Evolutionary conservation across 129 eudicot genomes (phyloP).

Genomic region (Flaveria trinervia): DNA sequence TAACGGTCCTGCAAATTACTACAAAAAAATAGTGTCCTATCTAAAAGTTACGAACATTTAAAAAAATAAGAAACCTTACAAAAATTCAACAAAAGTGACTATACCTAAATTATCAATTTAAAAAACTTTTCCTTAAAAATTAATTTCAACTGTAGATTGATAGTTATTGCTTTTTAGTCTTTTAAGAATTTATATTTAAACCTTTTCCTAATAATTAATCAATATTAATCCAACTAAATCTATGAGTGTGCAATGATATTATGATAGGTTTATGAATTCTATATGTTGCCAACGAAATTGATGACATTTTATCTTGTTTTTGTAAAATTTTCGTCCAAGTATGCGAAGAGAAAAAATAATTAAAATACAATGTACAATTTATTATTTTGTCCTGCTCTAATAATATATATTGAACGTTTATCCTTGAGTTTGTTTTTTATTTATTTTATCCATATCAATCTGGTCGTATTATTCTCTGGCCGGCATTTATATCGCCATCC

Average conservation of each 20-base stretch:
- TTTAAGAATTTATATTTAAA: no score
- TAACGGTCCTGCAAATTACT: no score
- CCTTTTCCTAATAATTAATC: no score
- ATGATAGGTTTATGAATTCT: background rate
- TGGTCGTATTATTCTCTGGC: background rate
- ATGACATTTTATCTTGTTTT: background rate
- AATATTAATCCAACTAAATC: no score
- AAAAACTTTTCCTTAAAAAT: no score
- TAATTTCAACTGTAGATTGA: no score
- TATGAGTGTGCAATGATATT: background rate
- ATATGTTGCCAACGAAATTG: background rate
- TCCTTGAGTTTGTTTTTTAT: conserved; percentile 20
- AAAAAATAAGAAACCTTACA: no score
- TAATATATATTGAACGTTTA: conserved; percentile 14
- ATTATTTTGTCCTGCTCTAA: background rate
- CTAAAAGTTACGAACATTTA: no score
- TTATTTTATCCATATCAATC: conserved; percentile 4
- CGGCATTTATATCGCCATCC: conserved; percentile 18
- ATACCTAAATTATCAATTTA: no score
- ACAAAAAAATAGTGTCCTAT: no score
- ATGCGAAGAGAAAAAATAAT: background rate
- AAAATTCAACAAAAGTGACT: no score
- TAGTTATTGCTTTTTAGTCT: no score
- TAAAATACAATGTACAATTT: background rate
- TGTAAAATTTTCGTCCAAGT: background rate